Base-by-base conservation (phyloP, 2,329 filamentous ascomycete species). In the Davidsoniella virescens region DNA sequence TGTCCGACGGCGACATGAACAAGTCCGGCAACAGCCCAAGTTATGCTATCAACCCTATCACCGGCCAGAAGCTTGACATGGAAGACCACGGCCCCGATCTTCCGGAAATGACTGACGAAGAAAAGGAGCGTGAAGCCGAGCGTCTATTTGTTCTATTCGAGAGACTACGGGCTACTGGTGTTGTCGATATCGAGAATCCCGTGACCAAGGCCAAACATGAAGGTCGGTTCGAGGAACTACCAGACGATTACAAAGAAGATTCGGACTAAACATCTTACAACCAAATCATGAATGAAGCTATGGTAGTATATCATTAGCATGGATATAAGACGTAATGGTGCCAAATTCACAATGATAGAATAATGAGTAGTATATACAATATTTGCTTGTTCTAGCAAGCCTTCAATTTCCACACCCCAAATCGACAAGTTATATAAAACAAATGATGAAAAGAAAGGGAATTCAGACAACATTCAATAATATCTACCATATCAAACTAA, bases 111-210 rank as follows among this genome's bases (percentile, higher is more conserved):
- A 92, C 84, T 0, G 70, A 84, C 44, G 87, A 88, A 56, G 90
- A 96, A 67, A 95, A 90, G 63, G 85, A 94, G 63, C 72, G 84
- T 52, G 92, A 98, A 61, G 90, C 88, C 0, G 90, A 95, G 64
- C 76, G 79, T 51, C 65, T 95, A 1, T 95, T 93, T 66, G 87
- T 94, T 10, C 67, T 95, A 2, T 95, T 95, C 64, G 87, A 95
- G 64, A 75, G 72, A 54, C 67, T 92, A 41, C 85, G 77, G 61
- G 76, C 75, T 54, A 92, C 80, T 9, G 87, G 87, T 2, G 71
- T 93, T 4, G 70, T 93, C 29, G 71, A 83, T 55, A 78, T 92
- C 12, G 73, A 87, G 63, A 93, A 93, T 60, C 87, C 86, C 0
- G 79, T 93, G 2, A 75, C 78, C 52, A 70, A 77, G 57, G 84